phyloP scores from a whole-genome alignment of 805 yeast species.

The Danielozyma ontarioensis region DNA sequence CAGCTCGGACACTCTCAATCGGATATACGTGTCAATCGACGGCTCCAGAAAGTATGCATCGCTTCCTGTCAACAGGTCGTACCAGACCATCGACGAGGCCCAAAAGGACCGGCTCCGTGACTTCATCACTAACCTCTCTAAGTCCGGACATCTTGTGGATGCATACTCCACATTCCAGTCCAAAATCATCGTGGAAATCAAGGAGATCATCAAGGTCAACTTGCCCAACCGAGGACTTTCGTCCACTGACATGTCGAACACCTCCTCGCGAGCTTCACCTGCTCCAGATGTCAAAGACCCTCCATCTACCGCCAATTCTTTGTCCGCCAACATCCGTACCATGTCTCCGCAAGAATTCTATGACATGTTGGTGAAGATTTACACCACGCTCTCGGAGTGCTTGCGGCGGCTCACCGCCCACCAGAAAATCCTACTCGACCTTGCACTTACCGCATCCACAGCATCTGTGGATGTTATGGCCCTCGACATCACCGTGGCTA shows the following conservation, averaged over 20 bases:
- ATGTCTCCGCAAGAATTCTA: conserved; percentile 75
- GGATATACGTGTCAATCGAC: conserved; percentile 34
- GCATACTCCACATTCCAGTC: conserved; percentile 68
- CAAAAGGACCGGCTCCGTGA: conserved; percentile 41
- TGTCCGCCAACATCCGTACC: conserved; percentile 47
- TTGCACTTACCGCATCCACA: conserved; percentile 43
- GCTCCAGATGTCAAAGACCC: conserved; percentile 6
- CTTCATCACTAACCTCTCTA: conserved; percentile 51
- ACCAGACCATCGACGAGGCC: conserved; percentile 30
- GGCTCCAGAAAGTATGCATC: conserved; percentile 16
- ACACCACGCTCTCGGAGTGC: conserved; percentile 63
- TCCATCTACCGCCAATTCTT: conserved; percentile 12
- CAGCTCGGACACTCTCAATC: conserved; percentile 42
- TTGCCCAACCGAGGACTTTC: conserved; percentile 42
- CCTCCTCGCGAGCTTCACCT: conserved; percentile 25
- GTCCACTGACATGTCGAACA: conserved; percentile 16
- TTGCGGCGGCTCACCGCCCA: conserved; percentile 70
- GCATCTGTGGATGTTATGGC: conserved; percentile 43
- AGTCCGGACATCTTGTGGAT: conserved; percentile 54
- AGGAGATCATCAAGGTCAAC: conserved; percentile 59
- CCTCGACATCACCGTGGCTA: conserved; percentile 61
- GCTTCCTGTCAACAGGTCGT: conserved; percentile 26
- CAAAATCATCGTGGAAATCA: conserved; percentile 62
- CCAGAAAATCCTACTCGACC: conserved; percentile 71
- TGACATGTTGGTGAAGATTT: conserved; percentile 57